These are phyloP conservation scores for Ogataea hybrid DNA, from an alignment of 1,139 yeast species.

Conservation along the genomic window DNA sequence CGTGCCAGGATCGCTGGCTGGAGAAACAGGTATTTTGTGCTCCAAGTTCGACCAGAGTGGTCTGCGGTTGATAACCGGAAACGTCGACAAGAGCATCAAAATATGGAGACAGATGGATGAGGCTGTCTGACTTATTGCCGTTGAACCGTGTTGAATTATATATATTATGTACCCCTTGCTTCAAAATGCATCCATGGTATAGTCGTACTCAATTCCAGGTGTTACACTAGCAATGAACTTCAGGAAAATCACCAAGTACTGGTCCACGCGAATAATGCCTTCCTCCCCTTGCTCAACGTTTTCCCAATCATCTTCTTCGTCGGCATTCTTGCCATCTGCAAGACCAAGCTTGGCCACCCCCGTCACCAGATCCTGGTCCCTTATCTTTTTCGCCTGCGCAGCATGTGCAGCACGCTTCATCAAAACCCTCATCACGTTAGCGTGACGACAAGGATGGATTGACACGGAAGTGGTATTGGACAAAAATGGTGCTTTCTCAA, in stretches of 20 bases:
- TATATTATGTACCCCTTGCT: conserved; percentile 1
- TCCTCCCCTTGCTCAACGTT: conserved; percentile 32
- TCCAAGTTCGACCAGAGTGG: conserved; percentile 82
- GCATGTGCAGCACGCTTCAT: conserved; percentile 63
- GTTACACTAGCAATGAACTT: conserved; percentile 96
- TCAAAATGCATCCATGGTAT: conserved; percentile 77
- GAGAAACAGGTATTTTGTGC: conserved; percentile 69
- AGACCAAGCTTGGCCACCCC: conserved; percentile 45
- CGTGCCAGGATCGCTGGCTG: conserved; percentile 67
- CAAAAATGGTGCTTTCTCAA: conserved; percentile 86
- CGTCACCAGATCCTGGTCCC: conserved; percentile 32
- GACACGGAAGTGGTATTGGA: conserved; percentile 80
- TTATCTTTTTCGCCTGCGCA: conserved; percentile 38
- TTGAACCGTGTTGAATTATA: conserved; percentile 3
- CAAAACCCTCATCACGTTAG: conserved; percentile 87
- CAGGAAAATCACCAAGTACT: conserved; percentile 80
- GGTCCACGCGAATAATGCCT: conserved; percentile 77
- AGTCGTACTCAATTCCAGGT: conserved; percentile 96
- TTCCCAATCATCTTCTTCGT: conserved; percentile 42
- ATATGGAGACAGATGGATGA: conserved; percentile 65
- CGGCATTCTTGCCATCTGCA: conserved; percentile 35
- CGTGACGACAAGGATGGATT: conserved; percentile 95
- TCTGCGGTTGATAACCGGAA: conserved; percentile 77
- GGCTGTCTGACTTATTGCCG: neutral
- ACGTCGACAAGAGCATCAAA: conserved; percentile 85